Base-by-base conservation (phyloP, 2,329 filamentous ascomycete genomes). In the Tolypocladium nubicola region DNA sequence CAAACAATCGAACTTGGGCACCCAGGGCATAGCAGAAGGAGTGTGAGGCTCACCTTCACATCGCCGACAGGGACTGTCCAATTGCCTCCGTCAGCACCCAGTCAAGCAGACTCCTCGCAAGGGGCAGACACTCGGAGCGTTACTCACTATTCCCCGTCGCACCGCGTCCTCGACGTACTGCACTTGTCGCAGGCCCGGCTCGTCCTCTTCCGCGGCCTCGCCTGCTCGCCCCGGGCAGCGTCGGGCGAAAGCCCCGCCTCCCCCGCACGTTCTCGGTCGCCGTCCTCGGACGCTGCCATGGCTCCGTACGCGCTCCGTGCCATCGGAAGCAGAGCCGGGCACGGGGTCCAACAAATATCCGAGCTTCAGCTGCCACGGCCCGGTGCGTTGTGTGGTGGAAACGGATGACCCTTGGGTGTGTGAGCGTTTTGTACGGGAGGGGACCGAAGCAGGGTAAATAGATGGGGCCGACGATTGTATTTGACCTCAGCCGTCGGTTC, bases 111-210 rank as follows among this genome's bases (percentile, higher is more conserved):
- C 14, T 30, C n/a, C 13, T 35, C 37, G 11, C 21, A 19, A 53
- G 14, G 4, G 14, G 39, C 7, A 35, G 40, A 23, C 14, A n/a
- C 4, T 8, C 2, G 21, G 50, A 30, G 4, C 16, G 21, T 13
- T 21, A 64, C 72, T 69, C 60, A 76, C 75, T 71, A 76, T 47
- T 72, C 66, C 23, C 75, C 75, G 60, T 77, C 71, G 58, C 75
- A 78, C 41, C 75, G 67, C 6, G 72, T 73, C 57, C 74, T 67
- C 2, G 73, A 75, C 7, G 65, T 62, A 55, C 70, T 75, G 63
- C 67, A 70, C 60, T 69, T 70, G 60, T 70, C 67, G 57, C 67
- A 70, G 11, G 67, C 68, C 26, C 66, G 61, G 11, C 64, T 61
- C 14, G 67, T 69, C 50, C 67, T 60, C 59, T 67, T 67, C 55